A percentile compares a stretch with the other conserved stretches of the same genome.
Evolutionary conservation across 148 eudicot species (phyloP).

Genomic region (Cornus kousa): DNA sequence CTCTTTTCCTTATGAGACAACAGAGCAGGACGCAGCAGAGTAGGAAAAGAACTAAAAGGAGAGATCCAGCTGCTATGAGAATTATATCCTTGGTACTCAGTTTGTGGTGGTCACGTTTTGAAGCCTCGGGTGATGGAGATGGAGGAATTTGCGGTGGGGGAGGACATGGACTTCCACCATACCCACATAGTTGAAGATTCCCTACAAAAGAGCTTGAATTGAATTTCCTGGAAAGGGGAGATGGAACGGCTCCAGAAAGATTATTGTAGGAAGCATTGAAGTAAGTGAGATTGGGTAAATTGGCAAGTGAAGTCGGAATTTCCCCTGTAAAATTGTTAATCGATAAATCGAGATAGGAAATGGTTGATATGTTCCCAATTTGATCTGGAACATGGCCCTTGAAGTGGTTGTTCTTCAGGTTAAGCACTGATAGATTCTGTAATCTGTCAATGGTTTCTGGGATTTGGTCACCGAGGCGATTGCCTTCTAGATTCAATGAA

Average conservation of each 20-base stretch:
- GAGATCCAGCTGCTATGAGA: constrained; percentile 58
- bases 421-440: constrained; percentile 40
- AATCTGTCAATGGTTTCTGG: constrained; percentile 25
- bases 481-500: constrained; percentile 22
- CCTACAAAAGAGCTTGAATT: constrained; percentile 47
- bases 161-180: constrained; percentile 54
- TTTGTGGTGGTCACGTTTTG: constrained; percentile 20
- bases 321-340: constrained; percentile 47
- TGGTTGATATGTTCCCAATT: constrained; percentile 36
- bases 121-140: constrained; percentile 16
- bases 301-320: constrained; percentile 44
- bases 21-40: constrained; percentile 60
- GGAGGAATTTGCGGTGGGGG: constrained; percentile 48
- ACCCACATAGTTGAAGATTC: constrained; percentile 65
- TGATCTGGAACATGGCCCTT: constrained; percentile 38
- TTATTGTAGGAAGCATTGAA: constrained; percentile 66
- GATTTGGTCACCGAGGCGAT: constrained; percentile 24
- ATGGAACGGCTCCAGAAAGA: constrained; percentile 50
- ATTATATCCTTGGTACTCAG: constrained; percentile 60
- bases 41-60: constrained; percentile 48
- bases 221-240: constrained; percentile 35
- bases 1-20: constrained; percentile 63
- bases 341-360: constrained; percentile 47
- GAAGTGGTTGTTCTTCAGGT: constrained; percentile 42
- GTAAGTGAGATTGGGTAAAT: constrained; percentile 40